Base-by-base conservation (phyloP, 2,329 filamentous ascomycete species). In the Apiospora arundinis region DNA sequence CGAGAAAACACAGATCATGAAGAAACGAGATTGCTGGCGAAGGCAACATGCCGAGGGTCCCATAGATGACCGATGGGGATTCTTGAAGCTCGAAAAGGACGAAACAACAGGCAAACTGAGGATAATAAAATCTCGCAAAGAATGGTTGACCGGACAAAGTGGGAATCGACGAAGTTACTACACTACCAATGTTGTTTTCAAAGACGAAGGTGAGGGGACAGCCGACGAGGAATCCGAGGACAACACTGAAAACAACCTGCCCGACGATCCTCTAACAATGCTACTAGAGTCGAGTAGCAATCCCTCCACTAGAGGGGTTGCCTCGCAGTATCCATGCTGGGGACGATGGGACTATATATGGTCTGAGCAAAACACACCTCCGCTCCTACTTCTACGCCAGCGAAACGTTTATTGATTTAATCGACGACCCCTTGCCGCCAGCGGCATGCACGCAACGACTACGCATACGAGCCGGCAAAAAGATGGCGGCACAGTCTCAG, bases 51-150 rank as follows among this genome's bases (percentile, higher is more conserved):
- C 82, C 42, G 92, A 94, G 78, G 92, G 92, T 0, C 88, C 91
- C 0, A 90, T 94, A n/a, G 92, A 95, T 74, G 91, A 94, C 75
- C 87, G 91, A 3, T 95, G 92, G 92, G 92, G 89, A 0, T 88
- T 90, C 71, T 81, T 95, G 3, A 87, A 87, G 3, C 82, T 95
- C 1, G 86, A 89, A 40, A 84, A 83, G 45, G 89, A 93, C 72
- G 90, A 93, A 72, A 75, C 76, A 14, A 90, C 87, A 0, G 89
- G 89, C 1, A 80, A 85, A 18, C 80, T 92, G 1, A 83, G 88
- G 68, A 90, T 93, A 23, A 80, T 93, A 0, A 93, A 95, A 79
- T 88, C 87, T 40, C 86, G 93, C 21, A 90, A 90, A 40, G 93
- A 95, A 78, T 94, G 91, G 90, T 83, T 84, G 8, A 74, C 74